Base-by-base conservation (phyloP, 306 rosid species). In the Dalbergia cochinchinensis region DNA sequence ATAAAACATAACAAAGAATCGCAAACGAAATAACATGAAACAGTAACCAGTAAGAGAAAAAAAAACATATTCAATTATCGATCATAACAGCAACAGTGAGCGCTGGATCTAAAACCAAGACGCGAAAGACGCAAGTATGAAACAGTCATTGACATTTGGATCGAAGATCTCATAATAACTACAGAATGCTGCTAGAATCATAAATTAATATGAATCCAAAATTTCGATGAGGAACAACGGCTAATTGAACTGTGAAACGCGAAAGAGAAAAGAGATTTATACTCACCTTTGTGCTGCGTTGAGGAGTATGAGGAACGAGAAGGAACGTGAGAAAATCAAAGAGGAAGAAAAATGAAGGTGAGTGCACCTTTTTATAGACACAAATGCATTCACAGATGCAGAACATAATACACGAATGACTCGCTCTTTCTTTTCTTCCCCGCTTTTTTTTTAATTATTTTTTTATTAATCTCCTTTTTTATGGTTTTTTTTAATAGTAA, bases 321-420 rank as follows among this genome's bases (percentile, higher is more conserved):
- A 16, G 73, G 78, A 74, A 74, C 66, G 69, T 54, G 75, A 73
- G 59, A 63, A 63, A 71, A 22, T 20, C 19, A 65, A 58, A 26
- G 53, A 63, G 69, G 74, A 53, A 70, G 66, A 41, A 15, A 51
- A 47, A 59, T 37, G 31, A 20, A 15, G 54, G 51, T 16, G 4
- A 35, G 14, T 34, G 54, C n/a, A 7, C 22, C 7, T 15, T 84
- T 22, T 31, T 44, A 67, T 76, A 75, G 69, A 70, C 20, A 34
- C 19, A 47, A 26, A 19, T 50, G 5, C 57, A 13, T 61, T 81
- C 80, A 69, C 79, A 55, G 66, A 47, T 65, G 65, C 78, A 60
- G 58, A 84, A 50, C 61, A 15, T 15, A 42, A 15, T 15, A 42
- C 6, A 76, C 85, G 73, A 12, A 84, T 48, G 86, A 83, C 83